phyloP scores from a whole-genome alignment of 140 eudicot genomes.

The Bidens hawaiensis region DNA sequence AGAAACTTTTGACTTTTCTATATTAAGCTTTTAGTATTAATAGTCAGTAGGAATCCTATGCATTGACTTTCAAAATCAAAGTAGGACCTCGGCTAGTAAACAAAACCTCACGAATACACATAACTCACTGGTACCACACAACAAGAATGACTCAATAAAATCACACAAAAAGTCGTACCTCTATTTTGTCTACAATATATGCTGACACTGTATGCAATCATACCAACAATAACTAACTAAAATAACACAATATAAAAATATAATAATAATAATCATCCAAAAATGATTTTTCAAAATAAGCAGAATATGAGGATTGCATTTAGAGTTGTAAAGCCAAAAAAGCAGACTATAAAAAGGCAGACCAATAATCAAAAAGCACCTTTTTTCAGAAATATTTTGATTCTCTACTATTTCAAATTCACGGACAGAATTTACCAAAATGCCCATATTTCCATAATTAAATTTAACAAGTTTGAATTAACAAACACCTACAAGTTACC shows the following conservation, averaged over 20 bases:
- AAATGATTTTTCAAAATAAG: not conserved
- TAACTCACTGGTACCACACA: constrained; percentile 14
- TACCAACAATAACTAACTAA: not conserved
- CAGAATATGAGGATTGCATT: constrained; percentile 23
- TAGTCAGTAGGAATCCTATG: constrained; percentile 29
- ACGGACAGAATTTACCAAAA: constrained; percentile 21
- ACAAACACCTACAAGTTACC: constrained; percentile 23
- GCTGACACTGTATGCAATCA: not conserved
- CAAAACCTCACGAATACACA: constrained; percentile 24
- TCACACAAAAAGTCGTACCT: not conserved
- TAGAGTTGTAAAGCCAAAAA: constrained; percentile 40
- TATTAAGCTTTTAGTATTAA: not conserved
- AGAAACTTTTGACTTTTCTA: constrained; percentile 16
- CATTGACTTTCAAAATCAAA: constrained; percentile 23
- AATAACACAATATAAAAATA: not conserved
- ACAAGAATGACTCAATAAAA: not conserved
- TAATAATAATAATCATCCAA: not conserved
- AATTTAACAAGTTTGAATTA: not conserved
- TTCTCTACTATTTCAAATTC: constrained; percentile 27
- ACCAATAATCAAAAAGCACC: constrained; percentile 30
- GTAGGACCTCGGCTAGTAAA: constrained; percentile 12
- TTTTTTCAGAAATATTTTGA: constrained; percentile 24
- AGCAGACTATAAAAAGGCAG: constrained; percentile 33
- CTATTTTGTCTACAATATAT: not conserved
- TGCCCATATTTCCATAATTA: constrained; percentile 19